Conservation (phyloP, 192 early-diverging fungal genomes). For the Podila clonocystis region DNA sequence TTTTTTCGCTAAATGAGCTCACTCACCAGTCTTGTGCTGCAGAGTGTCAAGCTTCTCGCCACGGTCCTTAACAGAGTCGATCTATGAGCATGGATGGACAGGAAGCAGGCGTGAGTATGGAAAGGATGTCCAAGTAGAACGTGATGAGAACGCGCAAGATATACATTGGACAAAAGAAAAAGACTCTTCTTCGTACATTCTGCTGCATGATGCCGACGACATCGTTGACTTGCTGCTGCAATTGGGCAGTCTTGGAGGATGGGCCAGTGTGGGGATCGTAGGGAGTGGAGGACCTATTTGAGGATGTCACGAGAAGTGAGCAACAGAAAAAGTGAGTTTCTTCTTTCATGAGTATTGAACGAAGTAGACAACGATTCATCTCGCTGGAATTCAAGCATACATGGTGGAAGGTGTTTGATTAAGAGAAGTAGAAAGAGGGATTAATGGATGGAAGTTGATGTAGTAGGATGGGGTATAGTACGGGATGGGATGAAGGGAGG, state of each 20-base stretch:
- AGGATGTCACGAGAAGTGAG: not conserved
- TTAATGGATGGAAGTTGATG: too few relatives aligned
- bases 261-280: slow-evolving; percentile 46
- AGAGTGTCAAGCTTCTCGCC: slow-evolving; percentile 88
- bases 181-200: slow-evolving; percentile 73
- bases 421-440: too few relatives aligned
- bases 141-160: not conserved
- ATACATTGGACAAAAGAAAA: not conserved
- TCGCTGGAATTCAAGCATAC: too few relatives aligned
- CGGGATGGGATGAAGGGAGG: too few relatives aligned
- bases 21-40: slow-evolving; percentile 81
- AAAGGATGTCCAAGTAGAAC: too few relatives aligned
- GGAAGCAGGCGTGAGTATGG: not conserved
- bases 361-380: too few relatives aligned
- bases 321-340: not conserved
- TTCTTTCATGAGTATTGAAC: not conserved
- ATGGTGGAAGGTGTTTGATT: too few relatives aligned
- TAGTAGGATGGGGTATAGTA: too few relatives aligned
- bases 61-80: slow-evolving; percentile 76
- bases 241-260: slow-evolving; percentile 68
- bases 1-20: too few relatives aligned
- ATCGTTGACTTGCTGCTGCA: slow-evolving; percentile 90
- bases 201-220: slow-evolving; percentile 95
- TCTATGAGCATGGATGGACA: slow-evolving; percentile 4
- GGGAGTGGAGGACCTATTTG: slow-evolving; percentile 37